A percentile compares a stretch with the other conserved stretches of the same genome.
Evolutionary conservation across 2,329 filamentous ascomycete genomes (phyloP).

Genomic region (Fusarium annulatum): DNA sequence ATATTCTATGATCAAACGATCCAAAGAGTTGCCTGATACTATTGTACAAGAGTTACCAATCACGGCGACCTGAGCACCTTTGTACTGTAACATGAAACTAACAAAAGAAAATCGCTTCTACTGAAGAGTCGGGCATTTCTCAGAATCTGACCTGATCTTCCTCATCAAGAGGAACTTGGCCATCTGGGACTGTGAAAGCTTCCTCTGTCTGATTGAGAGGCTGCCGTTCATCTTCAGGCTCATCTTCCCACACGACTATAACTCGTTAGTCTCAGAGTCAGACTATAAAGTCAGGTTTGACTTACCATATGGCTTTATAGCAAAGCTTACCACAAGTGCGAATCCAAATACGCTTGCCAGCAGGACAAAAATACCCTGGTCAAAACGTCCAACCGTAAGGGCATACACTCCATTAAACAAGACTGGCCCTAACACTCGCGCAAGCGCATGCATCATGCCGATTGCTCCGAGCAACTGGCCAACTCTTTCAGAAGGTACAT

Average conservation of each 20-base stretch:
- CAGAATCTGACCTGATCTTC: conserved; percentile 47
- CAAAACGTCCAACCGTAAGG: conserved; percentile 79
- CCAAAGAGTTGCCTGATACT: neutral
- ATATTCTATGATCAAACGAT: conserved; percentile 8
- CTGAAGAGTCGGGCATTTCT: conserved; percentile 2
- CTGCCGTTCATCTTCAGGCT: conserved; percentile 40
- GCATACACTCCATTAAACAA: conserved; percentile 90
- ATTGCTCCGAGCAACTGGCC: conserved; percentile 90
- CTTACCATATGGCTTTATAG: conserved; percentile 80
- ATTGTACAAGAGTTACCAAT: neutral
- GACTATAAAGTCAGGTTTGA: conserved; percentile 36
- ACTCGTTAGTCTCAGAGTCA: conserved; percentile 23
- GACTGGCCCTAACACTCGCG: conserved; percentile 81
- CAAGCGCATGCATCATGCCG: conserved; percentile 85
- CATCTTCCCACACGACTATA: conserved; percentile 51
- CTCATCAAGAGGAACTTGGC: conserved; percentile 39
- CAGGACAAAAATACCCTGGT: conserved; percentile 86
- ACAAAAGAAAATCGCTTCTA: neutral
- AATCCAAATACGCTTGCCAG: conserved; percentile 73
- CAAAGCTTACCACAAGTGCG: conserved; percentile 74
- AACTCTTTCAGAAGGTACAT: conserved; percentile 83
- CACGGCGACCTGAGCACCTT: neutral
- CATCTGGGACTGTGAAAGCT: conserved; percentile 12
- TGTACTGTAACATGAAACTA: neutral
- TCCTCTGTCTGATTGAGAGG: conserved; percentile 31